Evolutionary conservation across 352 stramenopile species (phyloP).

Genomic region (Chrysophaeum taylorii): DNA sequence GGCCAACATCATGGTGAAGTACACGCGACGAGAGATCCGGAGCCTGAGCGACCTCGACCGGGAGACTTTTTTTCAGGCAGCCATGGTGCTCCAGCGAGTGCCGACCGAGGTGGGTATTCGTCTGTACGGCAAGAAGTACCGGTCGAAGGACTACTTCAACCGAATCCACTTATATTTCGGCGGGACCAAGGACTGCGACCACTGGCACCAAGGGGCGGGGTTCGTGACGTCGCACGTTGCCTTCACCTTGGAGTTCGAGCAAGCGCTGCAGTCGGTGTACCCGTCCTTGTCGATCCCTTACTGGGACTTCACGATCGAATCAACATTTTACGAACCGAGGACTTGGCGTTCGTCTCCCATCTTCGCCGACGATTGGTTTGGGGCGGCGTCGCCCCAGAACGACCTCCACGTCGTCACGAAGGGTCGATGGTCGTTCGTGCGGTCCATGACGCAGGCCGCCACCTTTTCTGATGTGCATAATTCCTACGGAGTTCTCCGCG

Average conservation of each 20-base stretch:
- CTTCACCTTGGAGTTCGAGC: conserved; percentile 30
- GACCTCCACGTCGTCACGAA: neutral
- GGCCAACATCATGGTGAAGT: conserved; percentile 22
- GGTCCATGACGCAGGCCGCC: conserved; percentile 13
- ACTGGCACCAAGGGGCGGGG: conserved; percentile 19
- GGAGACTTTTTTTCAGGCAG: conserved; percentile 29
- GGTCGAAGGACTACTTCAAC: conserved; percentile 28
- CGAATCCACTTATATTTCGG: conserved; percentile 30
- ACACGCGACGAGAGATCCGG: conserved; percentile 29
- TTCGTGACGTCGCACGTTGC: conserved; percentile 30
- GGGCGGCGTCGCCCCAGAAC: neutral
- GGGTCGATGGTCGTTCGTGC: conserved; percentile 20
- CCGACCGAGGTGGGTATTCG: conserved; percentile 21
- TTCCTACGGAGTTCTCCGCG: conserved; percentile 24
- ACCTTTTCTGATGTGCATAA: conserved; percentile 18
- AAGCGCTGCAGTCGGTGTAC: conserved; percentile 26
- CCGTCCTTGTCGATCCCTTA: conserved; percentile 24
- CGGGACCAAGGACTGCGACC: conserved; percentile 12
- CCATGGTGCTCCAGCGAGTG: conserved; percentile 26
- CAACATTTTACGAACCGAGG: conserved; percentile 11
- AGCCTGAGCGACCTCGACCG: conserved; percentile 25
- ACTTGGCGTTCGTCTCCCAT: neutral
- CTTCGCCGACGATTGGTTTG: conserved; percentile 3
- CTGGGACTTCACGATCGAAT: conserved; percentile 32
- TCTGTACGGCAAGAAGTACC: conserved; percentile 24